phyloP scores from a whole-genome alignment of 2,329 filamentous ascomycete genomes.

The Chrysoporthe austroafricana region DNA sequence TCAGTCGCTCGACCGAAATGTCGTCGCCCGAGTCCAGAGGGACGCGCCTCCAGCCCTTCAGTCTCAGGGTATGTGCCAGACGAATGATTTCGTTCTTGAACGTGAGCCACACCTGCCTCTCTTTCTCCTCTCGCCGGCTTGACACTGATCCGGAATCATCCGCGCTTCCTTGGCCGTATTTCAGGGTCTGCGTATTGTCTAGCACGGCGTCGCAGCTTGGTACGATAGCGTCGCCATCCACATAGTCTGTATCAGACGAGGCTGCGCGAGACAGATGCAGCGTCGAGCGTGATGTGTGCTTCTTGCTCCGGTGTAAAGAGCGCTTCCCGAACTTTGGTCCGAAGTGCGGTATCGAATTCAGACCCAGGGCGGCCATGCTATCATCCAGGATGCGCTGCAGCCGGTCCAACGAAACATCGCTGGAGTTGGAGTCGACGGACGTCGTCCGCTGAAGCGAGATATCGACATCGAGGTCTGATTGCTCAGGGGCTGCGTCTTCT shows the following conservation, averaged over 20 bases:
- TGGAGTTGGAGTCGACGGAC: conserved; percentile 69
- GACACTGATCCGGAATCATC: conserved; percentile 48
- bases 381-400: conserved; percentile 80
- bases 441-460: conserved; percentile 44
- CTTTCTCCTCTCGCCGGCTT: conserved; percentile 61
- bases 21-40: conserved; percentile 70
- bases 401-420: conserved; percentile 75
- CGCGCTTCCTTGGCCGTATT: conserved; percentile 58
- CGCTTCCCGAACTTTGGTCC: conserved; percentile 48
- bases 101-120: conserved; percentile 75
- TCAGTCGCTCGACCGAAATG: conserved; percentile 75
- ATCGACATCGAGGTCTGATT: conserved; percentile 28
- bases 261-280: conserved; percentile 50
- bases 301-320: conserved; percentile 45
- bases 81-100: conserved; percentile 95
- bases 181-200: conserved; percentile 88
- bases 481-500: conserved; percentile 31
- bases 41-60: conserved; percentile 91
- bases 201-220: conserved; percentile 82
- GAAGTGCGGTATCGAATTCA: conserved; percentile 50
- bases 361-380: conserved; percentile 59
- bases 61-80: conserved; percentile 81
- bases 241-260: conserved; percentile 84
- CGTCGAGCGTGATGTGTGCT: conserved; percentile 43
- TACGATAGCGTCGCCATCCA: conserved; percentile 80